These are phyloP conservation scores for Phylloporus sp. DNA, from an alignment of 768 basidiomycete genomes.

Conservation along the genomic window DNA sequence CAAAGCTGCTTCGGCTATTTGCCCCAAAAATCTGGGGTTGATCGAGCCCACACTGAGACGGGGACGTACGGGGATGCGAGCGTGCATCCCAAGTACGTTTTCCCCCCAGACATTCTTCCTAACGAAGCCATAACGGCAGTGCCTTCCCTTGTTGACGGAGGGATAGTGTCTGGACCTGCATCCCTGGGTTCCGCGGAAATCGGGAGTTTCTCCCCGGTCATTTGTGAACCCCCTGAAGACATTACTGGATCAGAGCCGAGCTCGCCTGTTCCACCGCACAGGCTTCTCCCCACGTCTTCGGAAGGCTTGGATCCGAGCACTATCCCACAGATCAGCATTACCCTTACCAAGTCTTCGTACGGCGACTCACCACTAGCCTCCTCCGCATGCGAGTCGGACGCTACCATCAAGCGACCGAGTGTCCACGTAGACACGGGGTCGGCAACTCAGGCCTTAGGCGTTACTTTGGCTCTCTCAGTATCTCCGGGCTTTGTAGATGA, in stretches of 20 bases:
- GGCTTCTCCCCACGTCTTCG: conserved; percentile 10
- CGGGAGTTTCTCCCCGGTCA: conserved; percentile 24
- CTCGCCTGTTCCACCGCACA: conserved; percentile 9
- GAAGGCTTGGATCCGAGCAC: conserved; percentile 13
- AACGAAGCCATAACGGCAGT: conserved; percentile 13
- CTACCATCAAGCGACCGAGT: conserved; percentile 24
- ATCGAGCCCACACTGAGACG: conserved; percentile 18
- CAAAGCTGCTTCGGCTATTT: conserved; percentile 16
- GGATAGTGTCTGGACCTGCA: conserved; percentile 6
- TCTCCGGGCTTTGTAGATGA: conserved; percentile 19
- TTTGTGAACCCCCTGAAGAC: conserved; percentile 31
- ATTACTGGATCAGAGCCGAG: conserved; percentile 19
- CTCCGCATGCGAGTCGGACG: conserved; percentile 26
- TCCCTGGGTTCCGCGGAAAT: conserved; percentile 22
- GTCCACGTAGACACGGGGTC: conserved; percentile 29
- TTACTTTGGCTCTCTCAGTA: conserved; percentile 9
- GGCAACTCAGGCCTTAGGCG: conserved; percentile 17
- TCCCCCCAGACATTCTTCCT: conserved; percentile 14
- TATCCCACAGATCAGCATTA: conserved; percentile 30
- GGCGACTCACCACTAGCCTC: conserved; percentile 25
- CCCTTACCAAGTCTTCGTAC: conserved; percentile 28
- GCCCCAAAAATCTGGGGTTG: conserved; percentile 27
- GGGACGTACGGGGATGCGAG: conserved; percentile 12
- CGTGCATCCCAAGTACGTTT: conserved; percentile 15
- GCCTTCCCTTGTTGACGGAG: conserved; percentile 13